These are phyloP conservation scores for Syzygium grande DNA, from an alignment of 345 rosid species.

Conservation along the genomic window DNA sequence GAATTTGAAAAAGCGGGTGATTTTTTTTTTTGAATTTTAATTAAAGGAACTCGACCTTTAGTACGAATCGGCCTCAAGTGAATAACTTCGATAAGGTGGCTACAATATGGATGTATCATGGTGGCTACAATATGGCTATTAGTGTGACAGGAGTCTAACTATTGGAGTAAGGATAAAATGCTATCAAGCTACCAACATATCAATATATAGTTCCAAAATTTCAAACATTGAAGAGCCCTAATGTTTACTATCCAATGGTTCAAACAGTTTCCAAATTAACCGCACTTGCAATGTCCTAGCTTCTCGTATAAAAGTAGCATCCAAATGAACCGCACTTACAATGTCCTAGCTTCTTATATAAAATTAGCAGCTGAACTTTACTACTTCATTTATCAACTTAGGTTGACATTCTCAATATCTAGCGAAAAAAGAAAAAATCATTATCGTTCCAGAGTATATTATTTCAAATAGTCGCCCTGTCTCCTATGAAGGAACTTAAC, in stretches of 20 bases:
- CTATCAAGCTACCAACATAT: background rate
- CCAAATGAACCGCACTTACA: too few species aligned
- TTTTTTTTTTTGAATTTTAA: too few species aligned
- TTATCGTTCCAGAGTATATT: slow-evolving; percentile 53
- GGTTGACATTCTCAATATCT: background rate
- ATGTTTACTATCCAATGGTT: background rate
- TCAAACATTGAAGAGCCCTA: background rate
- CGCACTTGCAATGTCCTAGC: background rate
- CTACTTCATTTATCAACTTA: background rate
- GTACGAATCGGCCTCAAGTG: too few species aligned
- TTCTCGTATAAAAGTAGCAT: background rate
- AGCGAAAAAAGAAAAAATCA: background rate
- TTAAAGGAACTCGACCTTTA: too few species aligned
- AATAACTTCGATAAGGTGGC: too few species aligned
- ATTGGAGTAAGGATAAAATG: background rate
- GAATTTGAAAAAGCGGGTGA: too few species aligned
- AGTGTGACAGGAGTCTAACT: background rate
- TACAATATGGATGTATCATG: background rate
- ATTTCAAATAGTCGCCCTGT: slow-evolving; percentile 76
- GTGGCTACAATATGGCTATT: background rate
- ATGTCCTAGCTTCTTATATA: too few species aligned
- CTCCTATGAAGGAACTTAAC: slow-evolving; percentile 58
- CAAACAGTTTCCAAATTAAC: background rate
- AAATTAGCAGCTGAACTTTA: background rate
- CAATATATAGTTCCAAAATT: background rate